Conservation (phyloP, 2,329 filamentous ascomycete species). For the Nemania bipapillata region DNA sequence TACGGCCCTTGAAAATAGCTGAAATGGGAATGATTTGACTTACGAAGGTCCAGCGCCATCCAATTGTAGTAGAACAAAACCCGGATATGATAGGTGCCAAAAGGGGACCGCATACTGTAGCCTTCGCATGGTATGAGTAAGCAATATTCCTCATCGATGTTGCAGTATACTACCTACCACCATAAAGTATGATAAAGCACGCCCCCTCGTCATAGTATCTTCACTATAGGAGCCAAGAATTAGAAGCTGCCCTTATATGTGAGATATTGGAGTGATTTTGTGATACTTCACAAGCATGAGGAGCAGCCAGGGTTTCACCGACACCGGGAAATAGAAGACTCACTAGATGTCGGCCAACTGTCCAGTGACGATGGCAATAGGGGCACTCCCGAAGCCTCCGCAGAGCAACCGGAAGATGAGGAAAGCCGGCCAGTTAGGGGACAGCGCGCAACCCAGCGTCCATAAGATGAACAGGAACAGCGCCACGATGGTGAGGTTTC, state of each 20-base stretch:
- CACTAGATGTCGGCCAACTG: slow-evolving; percentile 73
- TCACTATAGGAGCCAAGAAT: slow-evolving; percentile 43
- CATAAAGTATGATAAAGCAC: slow-evolving; percentile 73
- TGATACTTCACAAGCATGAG: background rate
- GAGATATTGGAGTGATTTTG: background rate
- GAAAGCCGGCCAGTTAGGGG: slow-evolving; percentile 63
- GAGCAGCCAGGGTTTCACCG: background rate
- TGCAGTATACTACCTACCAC: slow-evolving; percentile 57
- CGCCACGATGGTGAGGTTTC: slow-evolving; percentile 58
- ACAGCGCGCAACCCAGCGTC: slow-evolving; percentile 66
- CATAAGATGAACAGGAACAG: slow-evolving; percentile 63
- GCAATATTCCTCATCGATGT: background rate
- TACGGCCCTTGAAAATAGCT: background rate
- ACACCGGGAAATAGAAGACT: background rate
- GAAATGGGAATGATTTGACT: background rate
- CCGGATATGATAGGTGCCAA: slow-evolving; percentile 73
- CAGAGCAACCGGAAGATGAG: slow-evolving; percentile 66
- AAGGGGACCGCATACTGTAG: slow-evolving; percentile 74
- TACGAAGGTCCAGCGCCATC: slow-evolving; percentile 74
- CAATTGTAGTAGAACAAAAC: slow-evolving; percentile 66
- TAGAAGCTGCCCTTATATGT: background rate
- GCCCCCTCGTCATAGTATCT: slow-evolving; percentile 65
- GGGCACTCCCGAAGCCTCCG: slow-evolving; percentile 66
- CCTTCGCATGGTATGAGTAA: slow-evolving; percentile 51
- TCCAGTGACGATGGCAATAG: slow-evolving; percentile 70